Evolutionary conservation across 352 stramenopile genomes (phyloP).

Genomic region (Achlya hypogyna): DNA sequence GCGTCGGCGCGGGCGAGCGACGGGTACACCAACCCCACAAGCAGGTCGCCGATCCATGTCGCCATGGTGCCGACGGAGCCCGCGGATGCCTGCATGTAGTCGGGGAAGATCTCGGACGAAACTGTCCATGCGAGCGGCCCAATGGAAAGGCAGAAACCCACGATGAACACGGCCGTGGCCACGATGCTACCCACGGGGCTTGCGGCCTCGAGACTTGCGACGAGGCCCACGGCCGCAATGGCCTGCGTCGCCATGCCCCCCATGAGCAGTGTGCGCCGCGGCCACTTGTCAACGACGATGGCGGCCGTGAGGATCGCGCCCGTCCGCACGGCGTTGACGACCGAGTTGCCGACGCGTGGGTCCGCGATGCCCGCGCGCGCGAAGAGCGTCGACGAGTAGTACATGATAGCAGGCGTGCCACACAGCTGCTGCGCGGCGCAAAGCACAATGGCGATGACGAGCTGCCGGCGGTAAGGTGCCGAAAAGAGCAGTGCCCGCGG

Average conservation of each 20-base stretch:
- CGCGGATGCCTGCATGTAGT: constrained; percentile 39
- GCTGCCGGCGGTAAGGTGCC: constrained; percentile 18
- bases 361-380: constrained; percentile 2
- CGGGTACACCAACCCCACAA: constrained; percentile 44
- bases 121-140: constrained; percentile 45
- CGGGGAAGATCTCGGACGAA: constrained; percentile 41
- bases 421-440: constrained; percentile 4
- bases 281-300: not conserved
- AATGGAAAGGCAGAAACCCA: constrained; percentile 27
- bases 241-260: not conserved
- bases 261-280: constrained; percentile 22
- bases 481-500: constrained; percentile 25
- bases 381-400: constrained; percentile 16
- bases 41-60: constrained; percentile 45
- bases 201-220: constrained; percentile 17
- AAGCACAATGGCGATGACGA: constrained; percentile 6
- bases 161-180: constrained; percentile 26
- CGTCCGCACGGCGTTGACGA: constrained; percentile 13
- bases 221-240: constrained; percentile 4
- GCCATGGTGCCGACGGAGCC: constrained; percentile 38
- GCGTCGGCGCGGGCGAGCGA: constrained; percentile 28
- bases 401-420: constrained; percentile 18
- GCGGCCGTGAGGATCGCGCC: not conserved
- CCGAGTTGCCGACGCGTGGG: constrained; percentile 6
- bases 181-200: constrained; percentile 30